Percentiles rank a stretch among this genome's conserved stretches.
Conservation (phyloP, 1,139 yeast genomes). For the Chernovozyma sophiae-reginae region DNA sequence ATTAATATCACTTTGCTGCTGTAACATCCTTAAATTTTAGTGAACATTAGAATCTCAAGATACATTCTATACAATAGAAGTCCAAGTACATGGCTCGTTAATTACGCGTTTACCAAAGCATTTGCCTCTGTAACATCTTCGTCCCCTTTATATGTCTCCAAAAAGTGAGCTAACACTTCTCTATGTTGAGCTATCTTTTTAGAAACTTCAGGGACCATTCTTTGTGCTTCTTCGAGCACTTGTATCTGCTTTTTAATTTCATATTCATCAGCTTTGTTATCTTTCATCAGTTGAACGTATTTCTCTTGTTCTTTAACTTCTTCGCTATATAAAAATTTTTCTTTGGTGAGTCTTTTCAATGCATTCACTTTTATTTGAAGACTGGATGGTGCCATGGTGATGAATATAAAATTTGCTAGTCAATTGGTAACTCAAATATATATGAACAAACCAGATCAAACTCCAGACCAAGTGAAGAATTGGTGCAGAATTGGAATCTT, state of each 20-base stretch:
- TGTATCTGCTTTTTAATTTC: conserved; percentile 64
- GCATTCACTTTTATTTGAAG: conserved; percentile 76
- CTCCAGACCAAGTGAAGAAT: no score
- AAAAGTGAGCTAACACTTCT: conserved; percentile 34
- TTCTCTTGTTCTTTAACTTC: conserved; percentile 62
- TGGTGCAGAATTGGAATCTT: no score
- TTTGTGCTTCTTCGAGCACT: conserved; percentile 64
- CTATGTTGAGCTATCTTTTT: conserved; percentile 49
- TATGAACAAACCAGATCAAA: no score
- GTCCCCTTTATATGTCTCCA: conserved; percentile 39
- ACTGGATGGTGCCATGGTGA: conserved; percentile 72
- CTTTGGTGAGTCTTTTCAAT: conserved; percentile 68
- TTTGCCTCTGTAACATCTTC: conserved; percentile 45
- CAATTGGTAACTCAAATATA: no score
- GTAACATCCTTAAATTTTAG: conserved; percentile 16
- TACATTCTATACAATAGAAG: background rate
- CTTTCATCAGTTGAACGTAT: conserved; percentile 42
- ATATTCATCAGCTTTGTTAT: conserved; percentile 55
- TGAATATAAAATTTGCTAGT: no score
- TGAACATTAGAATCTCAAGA: conserved; percentile 4
- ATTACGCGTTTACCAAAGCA: conserved; percentile 17
- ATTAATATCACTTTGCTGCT: no score
- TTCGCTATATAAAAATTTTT: conserved; percentile 57
- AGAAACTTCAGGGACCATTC: conserved; percentile 62
- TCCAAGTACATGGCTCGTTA: background rate